Base-by-base conservation (phyloP, 345 rosid species). In the Rhodomyrtus tomentosa region DNA sequence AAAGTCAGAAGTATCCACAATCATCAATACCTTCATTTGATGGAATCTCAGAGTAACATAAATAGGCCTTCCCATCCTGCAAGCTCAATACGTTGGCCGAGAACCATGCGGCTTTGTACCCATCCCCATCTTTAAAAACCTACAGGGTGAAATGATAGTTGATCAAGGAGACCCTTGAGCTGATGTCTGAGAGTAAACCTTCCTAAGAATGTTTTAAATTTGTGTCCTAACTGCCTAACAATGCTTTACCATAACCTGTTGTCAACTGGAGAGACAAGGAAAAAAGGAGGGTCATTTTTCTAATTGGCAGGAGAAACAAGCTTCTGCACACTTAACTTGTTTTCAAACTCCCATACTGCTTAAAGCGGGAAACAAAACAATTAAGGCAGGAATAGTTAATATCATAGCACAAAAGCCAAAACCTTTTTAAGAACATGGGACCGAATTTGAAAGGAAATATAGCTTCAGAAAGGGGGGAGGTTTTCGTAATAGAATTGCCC, bases 91-190 rank as follows among this genome's bases (percentile, higher is more conserved):
- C 93, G 83, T 89, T 90, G 72, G 98, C 99, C 4, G 91, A 83
- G 89, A 92, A 96, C 99, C 99, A 98, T 68, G 95, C 95, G 14
- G 91, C 91, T 90, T 90, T 93, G 83, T 88, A 87, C 84, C 92
- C 93, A 89, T 87, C 85, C 36, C 93, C 95, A 84, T 94, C 95
- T 90, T 93, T 95, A 87, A 91, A 95, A 90, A 96, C 96, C 99
- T 98, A 36, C 54, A 55, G 49, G 32, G 32, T 29, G 55, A 55
- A 56, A 20, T 42, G 14, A 49, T 38, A 51, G 62, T 81, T 59
- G 42, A 76, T 53, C 10, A 49, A 82, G 36, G 18, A 84, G 40
- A 80, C 53, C 52, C 24, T 58, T 5, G 7, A 18, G 45, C 45
- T 68, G 79, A 68, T 18, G 25, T 68, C 45, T 36, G 36, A 4